Evolutionary conservation across 305 asterid genomes (phyloP), one percentile per base, ranked within the genome.

Genomic region (Fraxinus xanthoxyloides): DNA sequence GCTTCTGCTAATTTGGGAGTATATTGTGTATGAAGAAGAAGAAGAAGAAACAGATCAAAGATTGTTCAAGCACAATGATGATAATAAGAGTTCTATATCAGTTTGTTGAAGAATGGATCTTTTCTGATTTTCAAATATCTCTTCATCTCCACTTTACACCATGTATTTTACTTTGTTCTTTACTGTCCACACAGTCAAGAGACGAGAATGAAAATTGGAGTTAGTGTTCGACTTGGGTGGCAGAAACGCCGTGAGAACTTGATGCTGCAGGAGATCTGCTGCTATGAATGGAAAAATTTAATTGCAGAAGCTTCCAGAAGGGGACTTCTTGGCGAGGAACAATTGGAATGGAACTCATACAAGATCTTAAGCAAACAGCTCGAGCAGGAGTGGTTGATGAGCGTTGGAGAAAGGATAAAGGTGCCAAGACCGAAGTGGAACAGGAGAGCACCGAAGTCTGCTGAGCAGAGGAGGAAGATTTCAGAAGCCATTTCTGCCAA

Each of bases 401-500:
- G 95, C 67, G 85, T 96, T 32, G 94, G 92, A 77, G 87, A 87
- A 82, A 87, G 94, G 75, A 96, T 79, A 82, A 85, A 40, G 40
- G 84, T 35, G 65, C 84, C 84, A 8, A 86, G 89, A 82, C 85
- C 82, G 4, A 94, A 91, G 85, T 93, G 97, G 38, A 89, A 89
- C 92, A 93, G 83, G 90, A 91, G 95, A 86, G 98, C 98, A 35
- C 98, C 97, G 17, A 94, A 96, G 79, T 89, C 98, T 26, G 89
- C 91, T 15, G 98, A 94, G 85, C 99, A 96, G 86, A 93, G 92
- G 91, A 90, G 90, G 86, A 94, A 91, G 91, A 94, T 94, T 82
- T 83, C 98, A 54, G 97, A 90, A 83, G 92, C 99, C 82, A 93
- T 96, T 78, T 85, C 98, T 75, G 97, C 98, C 78, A 94, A 94